Percentiles rank a stretch among this genome's conserved stretches.
phyloP scores from a whole-genome alignment of 208 protist genomes.

The Strigomonas oncopelti region DNA sequence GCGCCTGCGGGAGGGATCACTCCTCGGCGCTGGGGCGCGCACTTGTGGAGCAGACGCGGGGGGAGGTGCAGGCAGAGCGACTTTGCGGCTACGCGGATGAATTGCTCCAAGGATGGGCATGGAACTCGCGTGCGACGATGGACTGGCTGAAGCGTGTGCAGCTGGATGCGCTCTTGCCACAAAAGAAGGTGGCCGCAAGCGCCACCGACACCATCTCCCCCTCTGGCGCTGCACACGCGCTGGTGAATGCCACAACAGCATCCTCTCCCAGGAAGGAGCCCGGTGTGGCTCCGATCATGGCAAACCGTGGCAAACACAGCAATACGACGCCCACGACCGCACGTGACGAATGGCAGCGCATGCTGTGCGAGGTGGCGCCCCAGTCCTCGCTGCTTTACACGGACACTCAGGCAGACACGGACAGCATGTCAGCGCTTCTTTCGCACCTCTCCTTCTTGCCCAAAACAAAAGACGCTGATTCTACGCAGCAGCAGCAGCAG shows the following conservation, averaged over 20 bases:
- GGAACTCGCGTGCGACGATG: slow-evolving; percentile 14
- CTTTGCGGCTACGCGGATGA: not conserved
- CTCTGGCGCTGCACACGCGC: too few species aligned
- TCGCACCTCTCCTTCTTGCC: not conserved
- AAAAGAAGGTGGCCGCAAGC: not conserved
- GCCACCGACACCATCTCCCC: too few species aligned
- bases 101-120: slow-evolving; percentile 9
- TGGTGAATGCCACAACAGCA: too few species aligned
- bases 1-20: not conserved
- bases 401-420: too few species aligned
- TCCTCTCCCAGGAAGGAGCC: too few species aligned
- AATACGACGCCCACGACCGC: not conserved
- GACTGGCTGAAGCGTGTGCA: slow-evolving; percentile 25
- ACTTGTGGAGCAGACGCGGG: too few species aligned
- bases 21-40: too few species aligned
- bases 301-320: too few species aligned
- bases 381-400: not conserved
- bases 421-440: not conserved
- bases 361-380: slow-evolving; percentile 11
- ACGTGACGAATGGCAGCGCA: not conserved
- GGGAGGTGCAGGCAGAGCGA: too few species aligned
- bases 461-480: not conserved
- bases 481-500: too few species aligned
- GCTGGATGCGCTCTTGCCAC: slow-evolving; percentile 9
- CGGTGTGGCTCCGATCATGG: too few species aligned